phyloP scores from a whole-genome alignment of 2,329 filamentous ascomycete genomes.

The Paracorniculantispora psalliotae region DNA sequence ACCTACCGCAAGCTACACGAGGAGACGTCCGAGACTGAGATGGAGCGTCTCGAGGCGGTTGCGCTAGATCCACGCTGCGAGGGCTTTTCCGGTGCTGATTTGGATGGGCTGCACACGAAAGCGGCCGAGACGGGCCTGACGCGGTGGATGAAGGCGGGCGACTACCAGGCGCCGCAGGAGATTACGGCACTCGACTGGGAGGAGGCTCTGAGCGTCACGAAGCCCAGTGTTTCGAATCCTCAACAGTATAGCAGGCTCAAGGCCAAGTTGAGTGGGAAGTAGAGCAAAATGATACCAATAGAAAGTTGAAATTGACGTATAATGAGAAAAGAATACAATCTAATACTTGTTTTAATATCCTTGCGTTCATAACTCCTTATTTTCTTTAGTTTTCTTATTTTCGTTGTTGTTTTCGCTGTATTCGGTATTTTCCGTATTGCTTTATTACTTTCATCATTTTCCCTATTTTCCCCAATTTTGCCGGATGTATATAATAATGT shows the following conservation, averaged over 20 bases:
- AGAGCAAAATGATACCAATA: too few relatives aligned
- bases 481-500: too few relatives aligned
- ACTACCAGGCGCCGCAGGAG: constrained; percentile 17
- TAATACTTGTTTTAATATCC: too few relatives aligned
- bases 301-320: too few relatives aligned
- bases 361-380: too few relatives aligned
- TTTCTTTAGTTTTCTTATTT: too few relatives aligned
- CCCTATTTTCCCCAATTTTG: too few relatives aligned
- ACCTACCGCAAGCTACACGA: constrained; percentile 45
- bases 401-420: too few relatives aligned
- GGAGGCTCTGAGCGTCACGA: constrained; percentile 42
- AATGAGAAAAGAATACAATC: too few relatives aligned
- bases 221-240: constrained; percentile 45
- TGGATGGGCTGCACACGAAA: constrained; percentile 45
- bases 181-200: constrained; percentile 47
- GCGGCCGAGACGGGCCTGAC: constrained; percentile 46
- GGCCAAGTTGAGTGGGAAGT: constrained; percentile 20
- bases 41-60: constrained; percentile 54
- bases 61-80: constrained; percentile 64
- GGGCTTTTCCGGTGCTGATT: constrained; percentile 69
- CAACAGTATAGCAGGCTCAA: constrained; percentile 38
- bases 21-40: constrained; percentile 37
- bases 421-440: too few relatives aligned
- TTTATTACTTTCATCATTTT: too few relatives aligned
- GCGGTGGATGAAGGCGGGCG: constrained; percentile 30